phyloP scores from a whole-genome alignment of 2,329 filamentous ascomycete genomes.

The Atkinsonella texensis region DNA sequence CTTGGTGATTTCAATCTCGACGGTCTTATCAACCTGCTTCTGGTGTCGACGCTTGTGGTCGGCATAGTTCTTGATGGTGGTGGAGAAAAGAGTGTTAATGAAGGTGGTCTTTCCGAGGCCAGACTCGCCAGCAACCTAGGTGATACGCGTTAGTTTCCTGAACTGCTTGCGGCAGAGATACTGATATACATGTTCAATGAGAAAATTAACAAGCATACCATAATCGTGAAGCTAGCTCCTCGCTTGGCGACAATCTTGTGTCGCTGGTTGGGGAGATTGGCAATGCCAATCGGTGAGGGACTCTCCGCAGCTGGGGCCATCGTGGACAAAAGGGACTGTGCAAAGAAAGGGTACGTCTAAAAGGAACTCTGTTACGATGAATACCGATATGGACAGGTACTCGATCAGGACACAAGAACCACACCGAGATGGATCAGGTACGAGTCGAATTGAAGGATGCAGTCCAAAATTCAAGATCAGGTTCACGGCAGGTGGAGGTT shows the following conservation, averaged over 20 bases:
- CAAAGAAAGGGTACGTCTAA: conserved; percentile 4
- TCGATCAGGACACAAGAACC: conserved; percentile 3
- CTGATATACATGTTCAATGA: not conserved
- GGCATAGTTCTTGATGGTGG: conserved; percentile 99
- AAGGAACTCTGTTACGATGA: not conserved
- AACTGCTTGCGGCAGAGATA: not conserved
- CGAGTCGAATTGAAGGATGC: conserved; percentile 6
- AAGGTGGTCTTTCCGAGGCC: conserved; percentile 98
- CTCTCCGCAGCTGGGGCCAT: conserved; percentile 50
- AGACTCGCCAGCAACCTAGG: conserved; percentile 91
- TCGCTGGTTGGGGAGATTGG: conserved; percentile 62
- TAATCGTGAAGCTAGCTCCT: conserved; percentile 97
- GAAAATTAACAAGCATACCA: conserved; percentile 46
- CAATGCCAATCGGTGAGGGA: conserved; percentile 60
- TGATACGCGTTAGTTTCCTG: conserved; percentile 8
- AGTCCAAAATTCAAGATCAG: conserved; percentile 1
- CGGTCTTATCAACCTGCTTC: conserved; percentile 99
- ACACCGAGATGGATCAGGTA: conserved; percentile 3
- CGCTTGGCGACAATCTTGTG: conserved; percentile 69
- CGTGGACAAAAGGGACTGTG: conserved; percentile 16
- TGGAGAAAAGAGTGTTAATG: conserved; percentile 99
- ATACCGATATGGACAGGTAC: conserved; percentile 3
- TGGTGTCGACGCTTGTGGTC: conserved; percentile 98
- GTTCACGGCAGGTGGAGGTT: conserved; percentile 6
- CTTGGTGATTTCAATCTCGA: conserved; percentile 99